Percentiles rank a stretch among this genome's conserved stretches.
These are phyloP conservation scores for Cudoniella acicularis DNA, from an alignment of 495 filamentous ascomycete genomes.

Conservation along the genomic window DNA sequence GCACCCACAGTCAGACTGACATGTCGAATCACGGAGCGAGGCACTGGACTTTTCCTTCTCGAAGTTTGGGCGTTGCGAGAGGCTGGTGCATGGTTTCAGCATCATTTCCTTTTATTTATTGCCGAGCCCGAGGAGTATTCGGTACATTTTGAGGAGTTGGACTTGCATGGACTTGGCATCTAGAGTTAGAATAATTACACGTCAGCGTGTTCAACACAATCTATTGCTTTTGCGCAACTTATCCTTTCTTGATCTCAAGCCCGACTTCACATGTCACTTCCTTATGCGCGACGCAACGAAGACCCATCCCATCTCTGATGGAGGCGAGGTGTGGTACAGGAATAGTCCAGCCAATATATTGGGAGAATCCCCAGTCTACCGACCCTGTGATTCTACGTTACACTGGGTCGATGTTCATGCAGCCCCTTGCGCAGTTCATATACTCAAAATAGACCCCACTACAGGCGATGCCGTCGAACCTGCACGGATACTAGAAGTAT, in stretches of 20 bases:
- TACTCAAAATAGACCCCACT: not conserved
- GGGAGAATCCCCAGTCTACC: not conserved
- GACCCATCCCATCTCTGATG: not conserved
- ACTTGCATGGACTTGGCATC: not conserved
- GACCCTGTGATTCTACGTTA: not conserved
- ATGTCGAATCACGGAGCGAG: not conserved
- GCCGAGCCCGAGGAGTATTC: not conserved
- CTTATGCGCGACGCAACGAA: not conserved
- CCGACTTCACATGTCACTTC: too few relatives aligned
- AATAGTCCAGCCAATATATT: not conserved
- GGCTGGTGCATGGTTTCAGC: not conserved
- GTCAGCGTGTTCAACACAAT: not conserved
- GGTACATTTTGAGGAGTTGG: not conserved
- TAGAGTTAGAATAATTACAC: not conserved
- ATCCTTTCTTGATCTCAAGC: too few relatives aligned
- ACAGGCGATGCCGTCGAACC: not conserved
- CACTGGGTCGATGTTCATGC: not conserved
- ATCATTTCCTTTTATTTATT: not conserved
- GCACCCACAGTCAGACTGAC: not conserved
- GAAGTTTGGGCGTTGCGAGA: not conserved
- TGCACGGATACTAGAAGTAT: not conserved
- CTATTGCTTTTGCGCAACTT: not conserved
- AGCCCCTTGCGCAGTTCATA: not conserved
- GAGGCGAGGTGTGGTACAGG: not conserved
- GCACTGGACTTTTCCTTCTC: not conserved